Evolutionary conservation across 495 filamentous ascomycete species (phyloP).

Genomic region (Bacidia rubella): DNA sequence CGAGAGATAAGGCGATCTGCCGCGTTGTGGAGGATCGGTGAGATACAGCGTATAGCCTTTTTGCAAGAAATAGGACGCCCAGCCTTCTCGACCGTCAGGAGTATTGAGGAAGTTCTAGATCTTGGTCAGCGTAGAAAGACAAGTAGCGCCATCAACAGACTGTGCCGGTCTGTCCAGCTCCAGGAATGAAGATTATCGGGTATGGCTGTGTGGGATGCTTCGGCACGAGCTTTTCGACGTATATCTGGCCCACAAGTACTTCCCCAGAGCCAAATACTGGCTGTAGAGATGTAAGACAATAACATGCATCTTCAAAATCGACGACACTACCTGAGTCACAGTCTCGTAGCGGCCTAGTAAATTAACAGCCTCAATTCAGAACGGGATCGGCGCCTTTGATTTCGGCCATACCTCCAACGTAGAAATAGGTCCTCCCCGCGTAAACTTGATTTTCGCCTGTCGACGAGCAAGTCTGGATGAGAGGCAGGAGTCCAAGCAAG

Average conservation of each 20-base stretch:
- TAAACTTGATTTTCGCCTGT: neutral
- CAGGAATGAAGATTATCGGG: conserved; percentile 5
- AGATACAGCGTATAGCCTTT: conserved; percentile 34
- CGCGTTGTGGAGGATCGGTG: conserved; percentile 28
- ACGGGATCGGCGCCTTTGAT: neutral
- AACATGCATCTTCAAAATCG: neutral
- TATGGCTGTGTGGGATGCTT: neutral
- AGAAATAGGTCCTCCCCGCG: neutral
- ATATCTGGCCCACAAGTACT: conserved; percentile 5
- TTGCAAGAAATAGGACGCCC: conserved; percentile 37
- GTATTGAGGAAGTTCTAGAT: conserved; percentile 35
- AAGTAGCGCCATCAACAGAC: neutral
- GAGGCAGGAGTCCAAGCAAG: neutral
- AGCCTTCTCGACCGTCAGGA: conserved; percentile 36
- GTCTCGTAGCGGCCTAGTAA: neutral
- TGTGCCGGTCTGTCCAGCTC: conserved; percentile 4
- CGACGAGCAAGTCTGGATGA: neutral
- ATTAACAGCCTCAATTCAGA: neutral
- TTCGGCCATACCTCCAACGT: neutral
- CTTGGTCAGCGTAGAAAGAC: neutral
- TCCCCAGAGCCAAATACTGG: neutral
- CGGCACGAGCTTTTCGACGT: conserved; percentile 3
- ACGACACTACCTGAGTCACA: neutral
- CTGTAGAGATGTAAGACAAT: neutral
- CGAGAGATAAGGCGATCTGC: conserved; percentile 21